Percentiles rank a stretch among this genome's conserved stretches.
These are phyloP conservation scores for Apiospora phragmitis DNA, from an alignment of 2,329 filamentous ascomycete genomes.

Conservation along the genomic window DNA sequence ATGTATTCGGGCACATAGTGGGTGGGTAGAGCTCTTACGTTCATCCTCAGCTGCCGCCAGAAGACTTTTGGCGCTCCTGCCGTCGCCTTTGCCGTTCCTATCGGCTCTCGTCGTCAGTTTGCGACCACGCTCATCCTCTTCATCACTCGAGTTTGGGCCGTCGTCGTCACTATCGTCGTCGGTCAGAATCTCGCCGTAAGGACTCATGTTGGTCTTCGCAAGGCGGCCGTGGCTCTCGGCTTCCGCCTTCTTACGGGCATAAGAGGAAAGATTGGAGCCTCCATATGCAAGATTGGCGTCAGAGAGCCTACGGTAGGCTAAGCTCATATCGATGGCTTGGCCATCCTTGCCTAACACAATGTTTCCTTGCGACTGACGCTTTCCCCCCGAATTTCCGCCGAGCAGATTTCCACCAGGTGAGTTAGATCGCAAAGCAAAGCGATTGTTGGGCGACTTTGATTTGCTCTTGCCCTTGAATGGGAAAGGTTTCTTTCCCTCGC, in stretches of 20 bases:
- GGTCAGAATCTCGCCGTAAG: conserved; percentile 64
- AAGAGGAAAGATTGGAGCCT: conserved; percentile 60
- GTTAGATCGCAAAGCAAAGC: conserved; percentile 50
- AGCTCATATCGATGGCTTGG: conserved; percentile 65
- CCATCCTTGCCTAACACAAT: conserved; percentile 58
- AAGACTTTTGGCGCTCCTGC: conserved; percentile 51
- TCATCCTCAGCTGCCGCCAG: conserved; percentile 78
- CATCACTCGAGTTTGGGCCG: conserved; percentile 55
- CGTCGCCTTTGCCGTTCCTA: conserved; percentile 36
- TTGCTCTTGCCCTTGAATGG: conserved; percentile 41
- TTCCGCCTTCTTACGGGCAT: conserved; percentile 57
- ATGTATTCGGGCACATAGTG: background rate
- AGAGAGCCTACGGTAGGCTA: conserved; percentile 69
- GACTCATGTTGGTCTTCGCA: conserved; percentile 66
- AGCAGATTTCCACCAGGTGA: conserved; percentile 40
- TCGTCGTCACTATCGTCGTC: conserved; percentile 71
- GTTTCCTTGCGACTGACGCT: conserved; percentile 34
- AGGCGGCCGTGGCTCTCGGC: conserved; percentile 53
- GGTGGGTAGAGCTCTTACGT: conserved; percentile 52
- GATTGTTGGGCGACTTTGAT: conserved; percentile 56
- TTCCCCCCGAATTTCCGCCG: conserved; percentile 40
- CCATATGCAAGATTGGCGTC: conserved; percentile 68
- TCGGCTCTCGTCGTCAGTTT: conserved; percentile 54
- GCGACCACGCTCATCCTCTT: conserved; percentile 64
- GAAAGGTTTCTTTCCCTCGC: conserved; percentile 43